These are phyloP conservation scores for Suillus ampliporus DNA, from an alignment of 768 basidiomycete genomes.

Conservation along the genomic window DNA sequence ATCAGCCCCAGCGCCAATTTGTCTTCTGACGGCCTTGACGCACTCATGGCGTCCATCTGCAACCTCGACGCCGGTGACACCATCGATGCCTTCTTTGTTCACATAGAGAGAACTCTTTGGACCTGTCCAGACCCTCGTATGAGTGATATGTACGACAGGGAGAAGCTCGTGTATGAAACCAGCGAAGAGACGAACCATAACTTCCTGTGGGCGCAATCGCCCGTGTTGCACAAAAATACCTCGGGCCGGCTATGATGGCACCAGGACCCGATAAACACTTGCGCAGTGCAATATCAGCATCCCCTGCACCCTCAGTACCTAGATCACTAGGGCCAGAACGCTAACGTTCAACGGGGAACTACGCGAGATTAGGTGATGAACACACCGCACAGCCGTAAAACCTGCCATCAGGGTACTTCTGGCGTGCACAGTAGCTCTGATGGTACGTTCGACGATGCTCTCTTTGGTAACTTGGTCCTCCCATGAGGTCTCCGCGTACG, in stretches of 20 bases:
- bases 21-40: slow-evolving; percentile 58
- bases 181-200: slow-evolving; percentile 49
- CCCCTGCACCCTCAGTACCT: slow-evolving; percentile 70
- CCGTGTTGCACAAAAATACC: slow-evolving; percentile 64
- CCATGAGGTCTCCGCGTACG: slow-evolving; percentile 66
- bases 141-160: background rate
- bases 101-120: slow-evolving; percentile 54
- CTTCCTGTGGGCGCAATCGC: slow-evolving; percentile 66
- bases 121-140: slow-evolving; percentile 40
- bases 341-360: background rate
- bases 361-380: slow-evolving; percentile 1
- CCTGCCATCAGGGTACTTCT: slow-evolving; percentile 62
- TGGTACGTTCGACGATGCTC: slow-evolving; percentile 58
- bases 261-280: slow-evolving; percentile 55
- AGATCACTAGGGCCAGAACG: slow-evolving; percentile 50
- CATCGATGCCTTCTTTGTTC: slow-evolving; percentile 58
- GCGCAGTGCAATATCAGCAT: slow-evolving; percentile 62
- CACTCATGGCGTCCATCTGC: slow-evolving; percentile 65
- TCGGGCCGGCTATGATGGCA: slow-evolving; percentile 62
- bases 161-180: slow-evolving; percentile 14
- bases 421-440: slow-evolving; percentile 67
- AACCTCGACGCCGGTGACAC: slow-evolving; percentile 59
- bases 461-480: slow-evolving; percentile 65
- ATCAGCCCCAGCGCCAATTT: slow-evolving; percentile 69
- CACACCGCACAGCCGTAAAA: slow-evolving; percentile 65